Evolutionary conservation across 306 rosid species (phyloP).

Genomic region (Senna tora): DNA sequence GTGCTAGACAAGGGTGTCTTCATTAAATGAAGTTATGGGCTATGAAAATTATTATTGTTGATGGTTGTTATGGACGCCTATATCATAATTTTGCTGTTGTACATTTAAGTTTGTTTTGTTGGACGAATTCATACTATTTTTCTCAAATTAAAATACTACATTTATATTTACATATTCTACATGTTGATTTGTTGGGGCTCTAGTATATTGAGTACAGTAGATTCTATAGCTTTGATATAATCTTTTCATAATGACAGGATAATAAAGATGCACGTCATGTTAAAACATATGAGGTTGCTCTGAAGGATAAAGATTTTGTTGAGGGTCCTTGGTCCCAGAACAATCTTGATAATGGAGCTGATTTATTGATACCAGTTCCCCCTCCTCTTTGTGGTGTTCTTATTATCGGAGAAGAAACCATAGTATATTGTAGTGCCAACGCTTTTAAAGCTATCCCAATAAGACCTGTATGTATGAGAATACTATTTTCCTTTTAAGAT

Average conservation of each 20-base stretch:
- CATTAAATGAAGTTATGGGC: neutral
- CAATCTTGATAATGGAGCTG: constrained; percentile 98
- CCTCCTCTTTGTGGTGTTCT: constrained; percentile 96
- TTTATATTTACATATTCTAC: neutral
- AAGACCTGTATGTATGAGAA: constrained; percentile 66
- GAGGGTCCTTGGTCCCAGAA: constrained; percentile 98
- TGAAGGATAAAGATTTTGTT: constrained; percentile 94
- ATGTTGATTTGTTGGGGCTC: neutral
- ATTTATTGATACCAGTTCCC: constrained; percentile 92
- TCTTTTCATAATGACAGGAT: constrained; percentile 65
- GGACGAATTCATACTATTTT: neutral
- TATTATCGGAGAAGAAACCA: constrained; percentile 96
- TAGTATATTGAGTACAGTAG: constrained; percentile 4
- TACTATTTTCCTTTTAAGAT: constrained; percentile 22
- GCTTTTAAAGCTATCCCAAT: constrained; percentile 95
- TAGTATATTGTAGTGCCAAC: constrained; percentile 93
- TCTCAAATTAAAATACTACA: neutral
- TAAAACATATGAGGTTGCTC: constrained; percentile 93
- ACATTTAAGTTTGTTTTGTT: constrained; percentile 23
- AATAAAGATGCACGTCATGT: constrained; percentile 98
- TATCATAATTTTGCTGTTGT: constrained; percentile 25
- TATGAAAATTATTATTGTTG: neutral
- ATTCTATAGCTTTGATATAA: constrained; percentile 28
- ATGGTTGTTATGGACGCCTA: neutral
- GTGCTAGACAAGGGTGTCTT: neutral